These are phyloP conservation scores for Neurospora discreta DNA, from an alignment of 495 filamentous ascomycete species.

Conservation along the genomic window DNA sequence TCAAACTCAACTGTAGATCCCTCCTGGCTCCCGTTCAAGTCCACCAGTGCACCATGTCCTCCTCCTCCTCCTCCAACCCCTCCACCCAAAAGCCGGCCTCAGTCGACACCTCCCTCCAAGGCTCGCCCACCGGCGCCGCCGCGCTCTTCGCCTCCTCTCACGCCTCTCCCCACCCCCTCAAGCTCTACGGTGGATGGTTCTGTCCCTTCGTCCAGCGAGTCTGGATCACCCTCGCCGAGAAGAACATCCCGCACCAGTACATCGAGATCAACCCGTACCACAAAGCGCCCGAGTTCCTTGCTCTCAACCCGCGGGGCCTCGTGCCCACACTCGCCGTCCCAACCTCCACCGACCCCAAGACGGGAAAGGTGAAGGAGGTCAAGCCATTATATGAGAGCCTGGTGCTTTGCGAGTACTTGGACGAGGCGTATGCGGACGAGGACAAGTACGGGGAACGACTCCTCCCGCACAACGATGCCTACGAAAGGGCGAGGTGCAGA, in stretches of 20 bases:
- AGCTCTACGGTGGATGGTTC: slow-evolving; percentile 41
- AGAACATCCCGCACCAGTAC: slow-evolving; percentile 60
- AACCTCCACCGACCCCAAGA: background rate
- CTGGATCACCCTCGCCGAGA: slow-evolving; percentile 59
- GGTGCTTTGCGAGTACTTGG: slow-evolving; percentile 58
- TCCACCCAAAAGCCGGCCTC: slow-evolving; percentile 1
- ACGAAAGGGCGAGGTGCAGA: slow-evolving; percentile 44
- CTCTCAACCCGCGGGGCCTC: slow-evolving; percentile 57
- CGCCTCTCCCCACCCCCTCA: slow-evolving; percentile 25
- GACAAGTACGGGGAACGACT: slow-evolving; percentile 27
- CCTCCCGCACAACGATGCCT: slow-evolving; percentile 41
- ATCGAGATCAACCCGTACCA: slow-evolving; percentile 64
- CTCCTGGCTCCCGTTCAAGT: background rate
- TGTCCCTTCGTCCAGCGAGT: slow-evolving; percentile 51
- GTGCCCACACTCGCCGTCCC: slow-evolving; percentile 50
- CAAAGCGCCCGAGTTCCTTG: slow-evolving; percentile 50
- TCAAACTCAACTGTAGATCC: background rate
- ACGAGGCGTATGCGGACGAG: slow-evolving; percentile 44
- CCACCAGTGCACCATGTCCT: background rate
- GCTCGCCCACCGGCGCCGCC: slow-evolving; percentile 20
- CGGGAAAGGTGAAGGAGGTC: slow-evolving; percentile 20
- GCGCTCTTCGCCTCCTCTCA: slow-evolving; percentile 24
- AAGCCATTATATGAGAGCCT: slow-evolving; percentile 57
- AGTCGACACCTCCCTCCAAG: slow-evolving; percentile 10
- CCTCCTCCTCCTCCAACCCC: background rate